phyloP scores from a whole-genome alignment of 1,284 basidiomycete species.

The Tremellales sp. region DNA sequence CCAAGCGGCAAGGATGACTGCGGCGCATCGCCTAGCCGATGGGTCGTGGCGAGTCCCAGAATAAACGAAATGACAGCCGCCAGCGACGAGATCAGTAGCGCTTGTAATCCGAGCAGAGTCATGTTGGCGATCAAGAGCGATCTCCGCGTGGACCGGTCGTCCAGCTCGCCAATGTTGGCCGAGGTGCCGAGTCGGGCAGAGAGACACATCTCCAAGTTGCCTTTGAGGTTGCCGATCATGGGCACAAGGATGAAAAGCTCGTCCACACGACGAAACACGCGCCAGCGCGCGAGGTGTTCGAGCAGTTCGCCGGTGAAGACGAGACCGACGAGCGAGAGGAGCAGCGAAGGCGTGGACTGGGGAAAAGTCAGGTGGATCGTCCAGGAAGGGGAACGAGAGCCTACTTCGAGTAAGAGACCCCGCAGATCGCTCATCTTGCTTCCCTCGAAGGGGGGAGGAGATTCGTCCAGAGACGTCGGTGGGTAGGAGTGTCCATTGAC shows the following conservation, averaged over 20 bases:
- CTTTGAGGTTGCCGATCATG: constrained; percentile 90
- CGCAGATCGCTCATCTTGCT: constrained; percentile 26
- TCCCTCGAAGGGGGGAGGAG: neutral
- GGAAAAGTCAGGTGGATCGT: constrained; percentile 1
- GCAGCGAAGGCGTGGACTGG: constrained; percentile 50
- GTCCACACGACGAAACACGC: constrained; percentile 81
- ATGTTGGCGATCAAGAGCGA: constrained; percentile 77
- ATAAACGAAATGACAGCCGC: constrained; percentile 76
- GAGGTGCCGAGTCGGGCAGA: constrained; percentile 44
- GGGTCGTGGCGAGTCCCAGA: constrained; percentile 63
- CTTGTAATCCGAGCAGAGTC: constrained; percentile 86
- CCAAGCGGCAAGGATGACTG: constrained; percentile 8
- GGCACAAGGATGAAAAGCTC: constrained; percentile 97
- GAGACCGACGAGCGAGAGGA: constrained; percentile 53
- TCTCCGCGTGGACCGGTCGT: constrained; percentile 63
- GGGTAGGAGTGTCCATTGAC: constrained; percentile 3
- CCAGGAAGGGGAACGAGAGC: constrained; percentile 2
- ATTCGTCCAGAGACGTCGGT: neutral
- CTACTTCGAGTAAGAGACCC: constrained; percentile 36
- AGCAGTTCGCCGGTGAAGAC: constrained; percentile 85
- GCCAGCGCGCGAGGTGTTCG: constrained; percentile 82
- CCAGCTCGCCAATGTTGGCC: constrained; percentile 79
- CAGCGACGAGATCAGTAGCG: constrained; percentile 79
- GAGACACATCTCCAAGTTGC: constrained; percentile 68
- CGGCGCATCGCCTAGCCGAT: constrained; percentile 42